phyloP scores from a whole-genome alignment of 2,329 filamentous ascomycete species.

The Cladosporium colombiae region DNA sequence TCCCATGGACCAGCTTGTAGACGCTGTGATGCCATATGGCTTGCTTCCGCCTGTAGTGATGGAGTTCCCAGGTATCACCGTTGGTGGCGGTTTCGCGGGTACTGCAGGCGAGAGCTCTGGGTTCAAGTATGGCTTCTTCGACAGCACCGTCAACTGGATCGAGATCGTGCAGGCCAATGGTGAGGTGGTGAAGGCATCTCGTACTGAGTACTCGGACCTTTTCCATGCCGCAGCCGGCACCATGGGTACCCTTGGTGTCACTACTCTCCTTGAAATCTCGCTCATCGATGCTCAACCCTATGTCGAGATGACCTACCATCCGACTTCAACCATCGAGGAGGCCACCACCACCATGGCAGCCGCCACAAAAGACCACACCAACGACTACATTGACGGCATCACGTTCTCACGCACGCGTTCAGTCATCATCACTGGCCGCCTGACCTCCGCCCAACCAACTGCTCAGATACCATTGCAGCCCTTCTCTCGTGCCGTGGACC shows the following conservation, averaged over 20 bases:
- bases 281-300: slow-evolving; percentile 49
- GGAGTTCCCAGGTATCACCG: slow-evolving; percentile 73
- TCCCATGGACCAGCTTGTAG: slow-evolving; percentile 64
- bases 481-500: slow-evolving; percentile 49
- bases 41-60: slow-evolving; percentile 67
- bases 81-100: slow-evolving; percentile 67
- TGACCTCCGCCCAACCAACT: slow-evolving; percentile 33
- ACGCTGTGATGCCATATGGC: slow-evolving; percentile 56
- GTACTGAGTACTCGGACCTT: slow-evolving; percentile 57
- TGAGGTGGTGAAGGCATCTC: slow-evolving; percentile 56
- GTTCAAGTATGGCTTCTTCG: slow-evolving; percentile 69
- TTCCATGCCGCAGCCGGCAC: slow-evolving; percentile 67
- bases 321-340: slow-evolving; percentile 44
- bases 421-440: slow-evolving; percentile 48
- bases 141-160: slow-evolving; percentile 60
- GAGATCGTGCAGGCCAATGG: slow-evolving; percentile 68
- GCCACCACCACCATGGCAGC: slow-evolving; percentile 45
- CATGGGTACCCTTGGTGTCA: slow-evolving; percentile 67
- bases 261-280: slow-evolving; percentile 57
- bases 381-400: slow-evolving; percentile 54
- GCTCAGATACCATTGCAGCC: slow-evolving; percentile 23
- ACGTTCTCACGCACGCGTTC: slow-evolving; percentile 47
- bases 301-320: slow-evolving; percentile 53
- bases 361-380: slow-evolving; percentile 39
- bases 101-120: slow-evolving; percentile 69